Conservation (phyloP, 805 yeast species). For the Lipomyces starkeyi region DNA sequence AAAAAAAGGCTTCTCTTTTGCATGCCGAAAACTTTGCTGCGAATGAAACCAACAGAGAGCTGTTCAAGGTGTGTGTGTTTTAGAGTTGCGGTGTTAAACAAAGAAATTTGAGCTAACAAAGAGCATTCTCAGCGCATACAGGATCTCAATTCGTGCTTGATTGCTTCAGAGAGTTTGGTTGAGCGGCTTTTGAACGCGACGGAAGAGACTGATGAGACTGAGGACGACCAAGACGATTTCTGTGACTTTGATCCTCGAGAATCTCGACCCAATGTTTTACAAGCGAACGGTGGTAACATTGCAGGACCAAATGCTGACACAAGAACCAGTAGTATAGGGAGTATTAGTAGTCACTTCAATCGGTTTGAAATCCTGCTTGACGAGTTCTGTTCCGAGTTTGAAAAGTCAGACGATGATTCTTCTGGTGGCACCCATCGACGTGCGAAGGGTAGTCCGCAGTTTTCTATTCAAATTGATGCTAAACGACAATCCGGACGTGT, state of each 20-base stretch:
- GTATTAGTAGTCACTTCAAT: conserved; percentile 28
- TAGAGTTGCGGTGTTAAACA: background rate
- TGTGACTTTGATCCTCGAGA: background rate
- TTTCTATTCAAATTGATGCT: conserved; percentile 15
- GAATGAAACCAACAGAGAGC: conserved; percentile 27
- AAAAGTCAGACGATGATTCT: conserved; percentile 27
- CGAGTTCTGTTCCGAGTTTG: conserved; percentile 34
- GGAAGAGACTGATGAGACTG: background rate
- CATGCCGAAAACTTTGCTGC: conserved; percentile 33
- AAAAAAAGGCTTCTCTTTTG: conserved; percentile 24
- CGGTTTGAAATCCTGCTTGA: conserved; percentile 37
- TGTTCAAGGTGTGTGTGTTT: conserved; percentile 26
- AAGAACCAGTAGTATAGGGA: conserved; percentile 12
- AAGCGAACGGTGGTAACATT: background rate
- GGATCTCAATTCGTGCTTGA: conserved; percentile 33
- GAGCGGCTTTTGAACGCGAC: conserved; percentile 22
- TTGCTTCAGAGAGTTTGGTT: conserved; percentile 36
- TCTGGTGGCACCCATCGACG: background rate
- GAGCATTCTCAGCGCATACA: conserved; percentile 30
- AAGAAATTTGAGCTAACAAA: background rate
- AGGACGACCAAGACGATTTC: background rate
- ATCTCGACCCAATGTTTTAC: background rate
- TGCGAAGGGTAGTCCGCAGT: conserved; percentile 16
- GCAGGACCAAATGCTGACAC: background rate
- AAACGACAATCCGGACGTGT: background rate